These are phyloP conservation scores for Dioscorea alata DNA, from an alignment of 106 monocot species.

Conservation along the genomic window DNA sequence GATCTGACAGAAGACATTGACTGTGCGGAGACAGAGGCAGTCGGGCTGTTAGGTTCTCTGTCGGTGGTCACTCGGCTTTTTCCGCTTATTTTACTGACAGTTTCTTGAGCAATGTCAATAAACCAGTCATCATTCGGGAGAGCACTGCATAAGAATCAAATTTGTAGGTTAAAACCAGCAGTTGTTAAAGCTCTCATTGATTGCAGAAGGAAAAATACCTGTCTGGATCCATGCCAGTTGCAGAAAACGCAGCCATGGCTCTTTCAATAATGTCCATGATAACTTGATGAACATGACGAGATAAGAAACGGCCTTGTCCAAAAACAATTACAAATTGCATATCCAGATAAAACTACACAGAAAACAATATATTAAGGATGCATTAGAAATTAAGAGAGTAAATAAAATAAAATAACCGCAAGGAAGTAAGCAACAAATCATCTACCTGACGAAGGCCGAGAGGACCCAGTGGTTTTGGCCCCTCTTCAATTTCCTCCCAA, in stretches of 20 bases:
- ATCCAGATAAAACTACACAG: conserved; percentile 87
- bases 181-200: background rate
- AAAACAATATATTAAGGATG: background rate
- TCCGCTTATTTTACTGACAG: conserved; percentile 57
- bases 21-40: conserved; percentile 80
- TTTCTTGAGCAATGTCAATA: conserved; percentile 66
- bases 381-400: background rate
- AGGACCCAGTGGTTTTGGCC: conserved; percentile 68
- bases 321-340: conserved; percentile 92
- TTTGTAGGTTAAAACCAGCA: background rate
- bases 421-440: background rate
- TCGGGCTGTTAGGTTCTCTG: conserved; percentile 80
- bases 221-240: conserved; percentile 77
- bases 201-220: conserved; percentile 20
- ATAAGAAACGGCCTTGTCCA: conserved; percentile 84
- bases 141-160: conserved; percentile 39
- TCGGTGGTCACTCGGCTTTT: conserved; percentile 45
- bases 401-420: background rate
- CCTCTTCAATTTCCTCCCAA: conserved; percentile 96
- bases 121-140: conserved; percentile 93
- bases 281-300: conserved; percentile 82
- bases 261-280: conserved; percentile 76
- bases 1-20: conserved; percentile 84
- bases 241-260: conserved; percentile 84
- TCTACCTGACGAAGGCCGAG: conserved; percentile 83